Percentiles rank a stretch among this genome's conserved stretches.
Conservation (phyloP, 2,329 filamentous ascomycete genomes). For the Keithomyces neogunnii region DNA sequence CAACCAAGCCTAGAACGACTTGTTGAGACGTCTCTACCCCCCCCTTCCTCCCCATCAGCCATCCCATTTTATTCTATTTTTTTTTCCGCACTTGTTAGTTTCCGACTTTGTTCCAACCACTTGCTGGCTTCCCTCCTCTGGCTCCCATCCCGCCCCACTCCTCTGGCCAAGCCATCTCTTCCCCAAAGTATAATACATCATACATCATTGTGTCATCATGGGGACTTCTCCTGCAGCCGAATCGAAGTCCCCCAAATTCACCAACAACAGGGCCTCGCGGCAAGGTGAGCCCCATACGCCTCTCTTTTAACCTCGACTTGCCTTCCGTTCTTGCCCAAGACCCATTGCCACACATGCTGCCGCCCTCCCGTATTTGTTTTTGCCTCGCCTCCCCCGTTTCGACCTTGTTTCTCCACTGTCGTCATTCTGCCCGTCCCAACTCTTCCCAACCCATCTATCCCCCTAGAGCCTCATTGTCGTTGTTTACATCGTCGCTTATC, state of each 20-base stretch:
- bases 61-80: constrained; percentile 20
- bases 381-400: neutral
- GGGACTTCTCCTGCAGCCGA: constrained; percentile 34
- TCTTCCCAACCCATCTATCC: neutral
- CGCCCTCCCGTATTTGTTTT: neutral
- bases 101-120: constrained; percentile 9
- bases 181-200: constrained; percentile 32
- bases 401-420: constrained; percentile 2
- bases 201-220: constrained; percentile 43
- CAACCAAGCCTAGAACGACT: constrained; percentile 12
- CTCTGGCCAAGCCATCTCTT: constrained; percentile 9
- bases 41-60: constrained; percentile 22
- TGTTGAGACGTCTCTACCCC: constrained; percentile 24
- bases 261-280: constrained; percentile 32
- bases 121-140: neutral
- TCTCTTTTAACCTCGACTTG: constrained; percentile 5
- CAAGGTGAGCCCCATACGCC: constrained; percentile 31
- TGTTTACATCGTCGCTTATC: constrained; percentile 7
- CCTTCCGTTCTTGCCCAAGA: neutral
- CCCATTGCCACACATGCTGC: neutral
- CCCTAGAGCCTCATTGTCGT: neutral
- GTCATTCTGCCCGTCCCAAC: neutral
- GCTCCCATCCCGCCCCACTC: constrained; percentile 21
- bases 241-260: constrained; percentile 40
- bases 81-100: constrained; percentile 8